Conservation (phyloP, 331 rosid genomes). For the Malus hybrid region DNA sequence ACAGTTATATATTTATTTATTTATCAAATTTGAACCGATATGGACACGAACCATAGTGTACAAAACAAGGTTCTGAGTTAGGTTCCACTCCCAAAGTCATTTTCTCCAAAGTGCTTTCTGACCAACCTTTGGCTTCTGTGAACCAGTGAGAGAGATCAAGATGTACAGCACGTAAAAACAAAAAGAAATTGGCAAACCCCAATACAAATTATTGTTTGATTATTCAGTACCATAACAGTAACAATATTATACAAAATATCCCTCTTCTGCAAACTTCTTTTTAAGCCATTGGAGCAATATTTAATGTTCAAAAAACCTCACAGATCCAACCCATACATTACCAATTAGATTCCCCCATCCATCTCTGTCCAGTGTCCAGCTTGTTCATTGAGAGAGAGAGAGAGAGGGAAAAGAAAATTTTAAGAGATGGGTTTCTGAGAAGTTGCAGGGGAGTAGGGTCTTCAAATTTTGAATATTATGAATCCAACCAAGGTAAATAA, state of each 20-base stretch:
- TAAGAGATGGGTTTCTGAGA: not conserved
- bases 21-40: not conserved
- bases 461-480: not conserved
- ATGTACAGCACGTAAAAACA: slow-evolving; percentile 44
- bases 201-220: slow-evolving; percentile 6
- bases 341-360: slow-evolving; percentile 34
- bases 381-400: not conserved
- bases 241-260: no score
- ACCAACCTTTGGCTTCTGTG: slow-evolving; percentile 32
- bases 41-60: not conserved
- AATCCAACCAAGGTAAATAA: not conserved
- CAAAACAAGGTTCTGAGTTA: no score
- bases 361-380: slow-evolving; percentile 16
- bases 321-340: slow-evolving; percentile 34
- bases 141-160: slow-evolving; percentile 12
- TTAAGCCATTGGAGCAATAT: slow-evolving; percentile 18
- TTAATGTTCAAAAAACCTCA: slow-evolving; percentile 26
- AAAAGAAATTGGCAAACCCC: slow-evolving; percentile 29
- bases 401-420: slow-evolving; percentile 6
- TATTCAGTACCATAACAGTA: not conserved
- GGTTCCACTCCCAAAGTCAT: no score
- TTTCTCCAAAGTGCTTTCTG: not conserved
- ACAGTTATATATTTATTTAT: not conserved
- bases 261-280: slow-evolving; percentile 16
- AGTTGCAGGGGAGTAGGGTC: slow-evolving; percentile 4